Evolutionary conservation across 306 rosid genomes (phyloP), one percentile per base, ranked within the genome.

Genomic region (Corylus heterophylla): DNA sequence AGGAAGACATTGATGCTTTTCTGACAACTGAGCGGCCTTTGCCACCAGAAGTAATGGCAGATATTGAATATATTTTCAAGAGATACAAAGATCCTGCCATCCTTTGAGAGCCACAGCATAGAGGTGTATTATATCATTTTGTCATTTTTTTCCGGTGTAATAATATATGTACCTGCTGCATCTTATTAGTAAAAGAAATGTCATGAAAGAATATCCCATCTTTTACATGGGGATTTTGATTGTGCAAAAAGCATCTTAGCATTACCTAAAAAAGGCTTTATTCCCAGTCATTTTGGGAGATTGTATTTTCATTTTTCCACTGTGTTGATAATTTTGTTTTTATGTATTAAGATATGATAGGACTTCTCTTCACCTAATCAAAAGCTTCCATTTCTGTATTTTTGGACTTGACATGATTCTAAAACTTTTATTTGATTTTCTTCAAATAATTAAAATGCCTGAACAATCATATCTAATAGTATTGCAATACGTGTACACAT

Each of bases 31-130:
- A 89, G 84, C 81, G 97, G 49, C 98, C 98, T 31, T 85, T 93
- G 54, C 92, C 93, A 20, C 86, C 74, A 37, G 92, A 88, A 83
- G 82, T 90, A 35, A 61, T 77, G 86, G 85, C 83, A 62, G 98
- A 85, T 55, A 90, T 91, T 79, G 98, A 93, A 83, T 75, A 58
- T 17, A 55, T 89, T 76, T 93, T 91, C 83, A 87, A 81, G 89
- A 91, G 91, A 87, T 91, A 81, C 91, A 91, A 79, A 86, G 99
- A 95, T 85, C 97, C 99, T 31, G 29, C 94, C 58, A 48, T 86
- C 39, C 12, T 82, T 58, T 92, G 71, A 83, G 84, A 31, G n/a
- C 63, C 22, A 64, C 74, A 7, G 63, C 74, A 29, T 49, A 39
- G 45, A 42, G 49, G 39, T 42, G 72, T 20, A 56, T 42, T 74